Conservation (phyloP, 108 stramenopile genomes). For the Skeletonema costatum region DNA sequence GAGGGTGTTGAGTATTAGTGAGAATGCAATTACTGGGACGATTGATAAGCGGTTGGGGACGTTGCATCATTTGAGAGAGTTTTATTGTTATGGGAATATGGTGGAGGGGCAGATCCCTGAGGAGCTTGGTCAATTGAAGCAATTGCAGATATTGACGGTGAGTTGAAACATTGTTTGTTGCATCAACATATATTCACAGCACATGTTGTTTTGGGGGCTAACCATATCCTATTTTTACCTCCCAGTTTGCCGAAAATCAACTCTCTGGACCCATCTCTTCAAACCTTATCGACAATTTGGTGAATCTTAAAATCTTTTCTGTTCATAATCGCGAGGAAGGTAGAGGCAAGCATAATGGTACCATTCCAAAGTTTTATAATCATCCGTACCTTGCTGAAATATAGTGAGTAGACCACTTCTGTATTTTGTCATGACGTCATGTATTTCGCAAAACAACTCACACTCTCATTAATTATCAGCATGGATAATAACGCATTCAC, state of each 20-base stretch:
- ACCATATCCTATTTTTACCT: neutral
- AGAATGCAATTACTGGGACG: conserved; percentile 48
- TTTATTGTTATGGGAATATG: conserved; percentile 63
- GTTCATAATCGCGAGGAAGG: conserved; percentile 43
- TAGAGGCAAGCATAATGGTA: conserved; percentile 34
- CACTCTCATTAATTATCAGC: neutral
- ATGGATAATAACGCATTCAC: conserved; percentile 55
- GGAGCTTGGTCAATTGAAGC: conserved; percentile 42
- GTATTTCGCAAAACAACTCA: neutral
- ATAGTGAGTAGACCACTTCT: conserved; percentile 18
- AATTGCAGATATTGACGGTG: conserved; percentile 55
- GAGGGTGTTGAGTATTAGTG: conserved; percentile 29
- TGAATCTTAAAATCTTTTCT: conserved; percentile 42
- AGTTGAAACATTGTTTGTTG: conserved; percentile 3
- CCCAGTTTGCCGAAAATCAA: conserved; percentile 59
- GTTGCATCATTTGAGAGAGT: conserved; percentile 39
- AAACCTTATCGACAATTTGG: conserved; percentile 25
- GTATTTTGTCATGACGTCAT: neutral
- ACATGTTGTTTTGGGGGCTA: neutral
- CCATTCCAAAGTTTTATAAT: conserved; percentile 34
- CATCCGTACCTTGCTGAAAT: conserved; percentile 46
- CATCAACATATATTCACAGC: neutral
- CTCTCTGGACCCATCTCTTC: conserved; percentile 54
- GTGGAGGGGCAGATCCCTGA: conserved; percentile 55
- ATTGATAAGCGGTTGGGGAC: conserved; percentile 48